Conservation (phyloP, 2,329 filamentous ascomycete species). For the Cytospora piceae region DNA sequence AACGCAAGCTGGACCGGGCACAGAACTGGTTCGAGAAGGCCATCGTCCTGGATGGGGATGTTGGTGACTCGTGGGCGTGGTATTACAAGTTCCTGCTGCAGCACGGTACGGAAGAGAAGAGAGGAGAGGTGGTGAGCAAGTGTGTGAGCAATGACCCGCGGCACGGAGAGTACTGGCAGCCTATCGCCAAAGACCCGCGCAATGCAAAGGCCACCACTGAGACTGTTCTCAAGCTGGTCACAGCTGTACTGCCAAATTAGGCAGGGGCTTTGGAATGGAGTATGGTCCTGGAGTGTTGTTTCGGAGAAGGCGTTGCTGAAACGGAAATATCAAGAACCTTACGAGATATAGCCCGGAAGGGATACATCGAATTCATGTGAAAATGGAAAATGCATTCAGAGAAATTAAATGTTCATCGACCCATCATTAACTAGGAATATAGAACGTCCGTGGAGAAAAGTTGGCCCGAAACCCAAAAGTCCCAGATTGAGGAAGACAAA, state of each 20-base stretch:
- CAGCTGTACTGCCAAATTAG: conserved; percentile 46
- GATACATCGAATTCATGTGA: neutral
- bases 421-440: neutral
- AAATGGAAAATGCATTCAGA: neutral
- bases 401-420: conserved; percentile 1
- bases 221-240: conserved; percentile 82
- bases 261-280: neutral
- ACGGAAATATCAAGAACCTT: neutral
- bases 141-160: conserved; percentile 82
- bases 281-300: neutral
- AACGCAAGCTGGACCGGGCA: conserved; percentile 89
- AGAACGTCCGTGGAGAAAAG: neutral
- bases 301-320: neutral
- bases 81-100: conserved; percentile 92
- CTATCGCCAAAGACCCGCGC: conserved; percentile 79
- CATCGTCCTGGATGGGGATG: conserved; percentile 81
- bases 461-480: neutral
- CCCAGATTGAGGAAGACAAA: conserved; percentile 7
- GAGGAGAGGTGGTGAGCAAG: conserved; percentile 79
- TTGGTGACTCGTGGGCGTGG: conserved; percentile 96
- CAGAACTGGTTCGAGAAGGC: conserved; percentile 98
- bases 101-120: conserved; percentile 94
- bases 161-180: conserved; percentile 92
- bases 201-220: conserved; percentile 77
- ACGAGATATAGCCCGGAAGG: neutral